These are phyloP conservation scores for Lipomyces japonicus DNA, from an alignment of 805 yeast genomes.

Conservation along the genomic window DNA sequence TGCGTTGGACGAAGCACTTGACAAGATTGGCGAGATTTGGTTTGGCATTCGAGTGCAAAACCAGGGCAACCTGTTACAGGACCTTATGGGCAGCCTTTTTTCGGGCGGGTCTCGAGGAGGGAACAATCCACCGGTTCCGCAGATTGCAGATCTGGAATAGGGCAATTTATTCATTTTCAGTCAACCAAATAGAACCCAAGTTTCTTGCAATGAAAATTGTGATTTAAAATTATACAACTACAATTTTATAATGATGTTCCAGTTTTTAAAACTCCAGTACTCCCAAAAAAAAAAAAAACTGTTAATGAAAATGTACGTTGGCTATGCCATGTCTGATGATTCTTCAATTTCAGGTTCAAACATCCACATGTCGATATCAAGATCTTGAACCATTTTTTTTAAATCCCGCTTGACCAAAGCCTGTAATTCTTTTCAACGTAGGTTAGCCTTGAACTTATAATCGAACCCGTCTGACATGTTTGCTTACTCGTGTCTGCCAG, in stretches of 20 bases:
- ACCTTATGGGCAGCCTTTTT: conserved; percentile 70
- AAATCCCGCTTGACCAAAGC: conserved; percentile 18
- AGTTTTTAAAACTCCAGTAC: too few relatives aligned
- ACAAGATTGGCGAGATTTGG: conserved; percentile 56
- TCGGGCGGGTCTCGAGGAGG: conserved; percentile 18
- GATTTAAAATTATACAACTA: too few relatives aligned
- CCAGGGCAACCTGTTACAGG: conserved; percentile 57
- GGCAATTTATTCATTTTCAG: too few relatives aligned
- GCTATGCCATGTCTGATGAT: conserved; percentile 1
- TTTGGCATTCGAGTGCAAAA: conserved; percentile 55
- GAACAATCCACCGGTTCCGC: not conserved
- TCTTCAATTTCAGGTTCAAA: conserved; percentile 16
- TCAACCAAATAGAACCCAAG: too few relatives aligned
- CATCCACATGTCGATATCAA: conserved; percentile 26
- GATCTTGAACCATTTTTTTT: conserved; percentile 10
- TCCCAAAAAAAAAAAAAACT: too few relatives aligned
- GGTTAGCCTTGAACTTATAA: not conserved
- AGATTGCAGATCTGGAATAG: conserved; percentile 8
- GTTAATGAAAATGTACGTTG: too few relatives aligned
- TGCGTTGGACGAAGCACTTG: conserved; percentile 47
- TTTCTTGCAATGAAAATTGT: too few relatives aligned
- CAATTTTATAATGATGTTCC: too few relatives aligned
- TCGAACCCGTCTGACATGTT: too few relatives aligned
- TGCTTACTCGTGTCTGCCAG: conserved; percentile 6
- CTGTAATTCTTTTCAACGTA: conserved; percentile 13